Evolutionary conservation across 2,329 filamentous ascomycete genomes (phyloP).

Genomic region (Hymenoscyphus albidus): DNA sequence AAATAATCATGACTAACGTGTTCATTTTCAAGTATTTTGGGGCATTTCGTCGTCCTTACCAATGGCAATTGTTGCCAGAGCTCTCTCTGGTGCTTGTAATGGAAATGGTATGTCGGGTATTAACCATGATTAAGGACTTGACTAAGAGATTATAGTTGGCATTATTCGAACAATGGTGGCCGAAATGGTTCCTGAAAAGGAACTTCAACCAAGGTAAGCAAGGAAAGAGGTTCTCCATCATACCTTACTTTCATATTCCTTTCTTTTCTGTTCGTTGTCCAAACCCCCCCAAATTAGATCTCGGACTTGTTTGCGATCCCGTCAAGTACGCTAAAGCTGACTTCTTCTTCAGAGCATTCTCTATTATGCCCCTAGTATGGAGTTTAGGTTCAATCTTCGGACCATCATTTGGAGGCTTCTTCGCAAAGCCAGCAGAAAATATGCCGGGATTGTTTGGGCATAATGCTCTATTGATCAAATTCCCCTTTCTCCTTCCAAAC

Average conservation of each 20-base stretch:
- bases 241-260: neutral
- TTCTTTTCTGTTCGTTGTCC: neutral
- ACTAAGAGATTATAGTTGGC: constrained; percentile 53
- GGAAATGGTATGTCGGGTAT: constrained; percentile 60
- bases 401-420: constrained; percentile 79
- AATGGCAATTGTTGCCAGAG: constrained; percentile 76
- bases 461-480: constrained; percentile 65
- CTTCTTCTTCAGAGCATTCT: constrained; percentile 62
- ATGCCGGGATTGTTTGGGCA: constrained; percentile 68
- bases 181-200: constrained; percentile 83
- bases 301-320: neutral
- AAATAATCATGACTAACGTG: neutral
- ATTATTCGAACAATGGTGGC: constrained; percentile 91
- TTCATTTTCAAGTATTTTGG: constrained; percentile 50
- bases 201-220: constrained; percentile 65
- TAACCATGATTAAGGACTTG: neutral
- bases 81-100: constrained; percentile 77
- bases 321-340: neutral
- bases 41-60: constrained; percentile 74
- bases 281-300: neutral
- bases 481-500: constrained; percentile 83
- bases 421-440: constrained; percentile 75
- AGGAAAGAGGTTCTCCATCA: neutral
- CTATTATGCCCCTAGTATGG: constrained; percentile 90
- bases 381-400: constrained; percentile 84